A percentile compares a stretch with the other conserved stretches of the same genome.
Evolutionary conservation across 2,329 filamentous ascomycete species (phyloP).

Genomic region (Orbilia quercus): DNA sequence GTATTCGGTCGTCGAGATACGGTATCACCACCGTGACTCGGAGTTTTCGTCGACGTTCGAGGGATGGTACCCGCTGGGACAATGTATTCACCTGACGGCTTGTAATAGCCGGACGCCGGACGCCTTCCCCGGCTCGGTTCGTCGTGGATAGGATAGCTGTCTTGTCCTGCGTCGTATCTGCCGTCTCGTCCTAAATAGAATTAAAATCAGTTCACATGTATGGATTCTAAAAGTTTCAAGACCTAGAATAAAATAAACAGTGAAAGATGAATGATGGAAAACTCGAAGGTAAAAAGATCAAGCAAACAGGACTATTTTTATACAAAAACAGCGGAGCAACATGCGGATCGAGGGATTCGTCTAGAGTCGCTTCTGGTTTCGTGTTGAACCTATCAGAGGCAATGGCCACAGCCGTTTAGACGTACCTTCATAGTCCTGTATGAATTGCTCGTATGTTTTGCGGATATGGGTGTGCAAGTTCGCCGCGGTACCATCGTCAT

Average conservation of each 20-base stretch:
- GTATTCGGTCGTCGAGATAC: slow-evolving; percentile 8
- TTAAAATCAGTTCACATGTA: slow-evolving; percentile 55
- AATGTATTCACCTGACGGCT: slow-evolving; percentile 33
- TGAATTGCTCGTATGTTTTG: slow-evolving; percentile 34
- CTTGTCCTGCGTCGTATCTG: slow-evolving; percentile 31
- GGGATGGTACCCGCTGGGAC: slow-evolving; percentile 31
- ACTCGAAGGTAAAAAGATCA: slow-evolving; percentile 11
- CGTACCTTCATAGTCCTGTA: slow-evolving; percentile 56
- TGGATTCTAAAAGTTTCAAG: slow-evolving; percentile 37
- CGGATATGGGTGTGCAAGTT: slow-evolving; percentile 27
- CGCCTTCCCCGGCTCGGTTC: slow-evolving; percentile 38
- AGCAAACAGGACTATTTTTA: background rate
- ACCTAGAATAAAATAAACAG: background rate
- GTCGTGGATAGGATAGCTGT: slow-evolving; percentile 31
- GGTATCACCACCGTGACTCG: slow-evolving; percentile 36
- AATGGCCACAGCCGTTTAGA: slow-evolving; percentile 49
- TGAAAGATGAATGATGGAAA: background rate
- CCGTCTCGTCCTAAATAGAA: slow-evolving; percentile 25
- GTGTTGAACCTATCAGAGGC: slow-evolving; percentile 57
- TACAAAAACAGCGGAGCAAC: slow-evolving; percentile 48
- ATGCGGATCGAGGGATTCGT: slow-evolving; percentile 55
- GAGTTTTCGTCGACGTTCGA: slow-evolving; percentile 42
- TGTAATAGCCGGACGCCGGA: slow-evolving; percentile 22
- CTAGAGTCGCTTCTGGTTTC: slow-evolving; percentile 57
- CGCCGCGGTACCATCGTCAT: slow-evolving; percentile 44